Base-by-base conservation (phyloP, 768 basidiomycete genomes). In the Grammothele lineata region DNA sequence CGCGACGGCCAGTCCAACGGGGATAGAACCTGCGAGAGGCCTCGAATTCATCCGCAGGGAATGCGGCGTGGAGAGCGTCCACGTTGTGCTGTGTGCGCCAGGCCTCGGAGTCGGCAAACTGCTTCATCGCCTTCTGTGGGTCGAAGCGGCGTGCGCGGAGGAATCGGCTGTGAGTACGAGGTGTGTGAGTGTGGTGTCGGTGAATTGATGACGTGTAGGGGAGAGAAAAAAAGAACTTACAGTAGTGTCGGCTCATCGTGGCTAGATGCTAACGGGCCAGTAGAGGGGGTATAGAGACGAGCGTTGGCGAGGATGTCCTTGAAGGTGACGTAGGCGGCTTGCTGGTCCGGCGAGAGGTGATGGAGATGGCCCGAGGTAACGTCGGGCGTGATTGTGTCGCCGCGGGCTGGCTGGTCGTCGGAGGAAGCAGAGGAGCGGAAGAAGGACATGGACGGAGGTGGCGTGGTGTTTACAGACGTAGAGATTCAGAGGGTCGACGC, bases 141-240 rank as follows among this genome's bases (percentile, higher is more conserved):
- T 87, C 76, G 61, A 81, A 92, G 47, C 72, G 71, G 48, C 91
- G 73, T 5, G 91, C 91, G n/a, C 88, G 77, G 3, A 92, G 76
- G 60, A 91, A 92, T 10, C 91, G 85, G 21, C 90, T 92, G 62
- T 22, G 24, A 18, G 37, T 24, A 17, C n/a, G 26, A 17, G 15
- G 17, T 17, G 4, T 18, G 15, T 26, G 5, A 23, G 33, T 32
- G 24, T 25, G 36, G 35, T 21, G 30, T 18, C 34, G 36, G 40
- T 35, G 30, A 3, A 15, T 23, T 15, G 22, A 40, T 23, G 11
- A 35, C 12, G 19, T n/a, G n/a, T 12, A 15, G 42, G 12, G 15
- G 4, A 21, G n/a, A n/a, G 18, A 14, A 17, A 33, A 68, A 79
- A 11, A 18, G 36, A n/a, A 35, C 22, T 33, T 18, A 26, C 53